Evolutionary conservation across 495 filamentous ascomycete genomes (phyloP).

Genomic region (Pyronema omphalodes): DNA sequence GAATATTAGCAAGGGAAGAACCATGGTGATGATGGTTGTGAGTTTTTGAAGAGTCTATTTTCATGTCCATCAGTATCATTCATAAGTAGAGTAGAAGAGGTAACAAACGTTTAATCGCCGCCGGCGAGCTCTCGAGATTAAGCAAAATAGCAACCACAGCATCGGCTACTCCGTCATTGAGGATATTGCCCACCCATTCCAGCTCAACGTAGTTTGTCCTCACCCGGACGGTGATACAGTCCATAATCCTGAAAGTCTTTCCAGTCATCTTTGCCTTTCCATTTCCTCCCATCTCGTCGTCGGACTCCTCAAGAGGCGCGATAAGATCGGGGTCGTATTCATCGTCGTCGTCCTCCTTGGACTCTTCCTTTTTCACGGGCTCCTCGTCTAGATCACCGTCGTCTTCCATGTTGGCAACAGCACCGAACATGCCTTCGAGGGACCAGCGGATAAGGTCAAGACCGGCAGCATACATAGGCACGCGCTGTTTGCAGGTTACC

Average conservation of each 20-base stretch:
- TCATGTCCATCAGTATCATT: slow-evolving; percentile 24
- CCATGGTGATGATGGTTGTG: slow-evolving; percentile 27
- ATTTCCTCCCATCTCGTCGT: slow-evolving; percentile 39
- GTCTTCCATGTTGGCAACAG: slow-evolving; percentile 42
- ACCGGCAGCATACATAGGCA: slow-evolving; percentile 71
- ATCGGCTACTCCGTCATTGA: slow-evolving; percentile 94
- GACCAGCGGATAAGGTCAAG: slow-evolving; percentile 86
- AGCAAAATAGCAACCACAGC: slow-evolving; percentile 82
- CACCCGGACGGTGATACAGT: slow-evolving; percentile 53
- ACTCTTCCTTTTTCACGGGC: slow-evolving; percentile 25
- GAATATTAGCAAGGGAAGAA: slow-evolving; percentile 30
- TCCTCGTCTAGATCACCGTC: slow-evolving; percentile 28
- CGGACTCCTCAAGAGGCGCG: slow-evolving; percentile 22
- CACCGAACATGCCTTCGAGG: slow-evolving; percentile 82
- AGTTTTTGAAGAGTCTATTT: slow-evolving; percentile 28
- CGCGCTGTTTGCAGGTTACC: slow-evolving; percentile 72
- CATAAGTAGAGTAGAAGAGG: not conserved
- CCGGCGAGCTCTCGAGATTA: slow-evolving; percentile 77
- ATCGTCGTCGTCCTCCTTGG: slow-evolving; percentile 23
- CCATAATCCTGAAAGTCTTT: slow-evolving; percentile 49
- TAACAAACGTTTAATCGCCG: slow-evolving; percentile 72
- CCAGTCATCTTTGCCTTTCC: slow-evolving; percentile 40
- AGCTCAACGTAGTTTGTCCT: slow-evolving; percentile 59
- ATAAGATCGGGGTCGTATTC: slow-evolving; percentile 35
- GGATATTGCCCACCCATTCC: slow-evolving; percentile 94